These are phyloP conservation scores for Pichia deserticola DNA, from an alignment of 805 yeast genomes.

Conservation along the genomic window DNA sequence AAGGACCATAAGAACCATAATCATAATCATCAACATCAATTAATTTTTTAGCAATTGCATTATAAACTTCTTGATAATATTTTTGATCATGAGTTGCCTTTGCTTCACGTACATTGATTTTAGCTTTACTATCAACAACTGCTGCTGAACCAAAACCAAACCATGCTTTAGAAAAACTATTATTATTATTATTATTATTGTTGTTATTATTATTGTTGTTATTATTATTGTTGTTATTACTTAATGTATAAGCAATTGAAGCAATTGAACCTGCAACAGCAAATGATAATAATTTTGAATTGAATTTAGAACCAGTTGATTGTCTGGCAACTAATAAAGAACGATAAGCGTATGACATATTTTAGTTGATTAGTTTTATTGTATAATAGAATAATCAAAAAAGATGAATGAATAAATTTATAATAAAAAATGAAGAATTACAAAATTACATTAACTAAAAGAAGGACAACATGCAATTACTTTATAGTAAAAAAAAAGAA, in stretches of 20 bases:
- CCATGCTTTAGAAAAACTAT: slow-evolving; percentile 16
- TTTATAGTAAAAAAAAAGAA: no score
- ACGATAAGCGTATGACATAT: slow-evolving; percentile 2
- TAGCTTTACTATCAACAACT: neutral
- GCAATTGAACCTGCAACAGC: slow-evolving; percentile 23
- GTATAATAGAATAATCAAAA: no score
- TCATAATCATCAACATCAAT: slow-evolving; percentile 50
- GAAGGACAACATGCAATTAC: no score
- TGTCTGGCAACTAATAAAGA: neutral
- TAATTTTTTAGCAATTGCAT: slow-evolving; percentile 60
- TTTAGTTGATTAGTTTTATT: no score
- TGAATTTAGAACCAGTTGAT: neutral
- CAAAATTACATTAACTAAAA: no score
- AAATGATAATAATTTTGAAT: neutral
- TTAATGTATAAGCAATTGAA: slow-evolving; percentile 24
- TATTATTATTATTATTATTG: slow-evolving; percentile 10
- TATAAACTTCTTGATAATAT: slow-evolving; percentile 62
- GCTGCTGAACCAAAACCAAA: slow-evolving; percentile 26
- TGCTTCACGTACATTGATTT: slow-evolving; percentile 28
- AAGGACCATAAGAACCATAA: slow-evolving; percentile 52
- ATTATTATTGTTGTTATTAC: slow-evolving; percentile 5
- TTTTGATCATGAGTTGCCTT: slow-evolving; percentile 28
- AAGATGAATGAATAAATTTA: no score
- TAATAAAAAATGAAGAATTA: no score
- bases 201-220: slow-evolving; percentile 9